Percentiles rank a stretch among this genome's conserved stretches.
Conservation (phyloP, 371 early-diverging fungal species). For the Smittium culicis region DNA sequence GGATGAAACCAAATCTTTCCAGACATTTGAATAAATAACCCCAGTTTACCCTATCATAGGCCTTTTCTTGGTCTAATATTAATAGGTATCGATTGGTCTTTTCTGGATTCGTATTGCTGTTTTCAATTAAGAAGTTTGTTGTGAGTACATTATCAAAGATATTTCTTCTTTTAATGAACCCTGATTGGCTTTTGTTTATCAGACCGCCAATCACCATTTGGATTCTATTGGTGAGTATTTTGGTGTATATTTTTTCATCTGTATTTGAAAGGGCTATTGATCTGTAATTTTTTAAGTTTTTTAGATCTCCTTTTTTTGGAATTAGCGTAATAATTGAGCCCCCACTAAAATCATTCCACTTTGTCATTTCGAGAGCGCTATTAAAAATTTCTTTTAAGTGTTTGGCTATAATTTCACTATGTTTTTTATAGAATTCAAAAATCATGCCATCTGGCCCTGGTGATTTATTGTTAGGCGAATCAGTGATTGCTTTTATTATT, state of each 20-base stretch:
- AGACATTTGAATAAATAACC: conserved; percentile 7
- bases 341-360: not conserved
- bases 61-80: conserved; percentile 11
- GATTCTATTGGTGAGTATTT: not conserved
- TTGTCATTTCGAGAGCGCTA: not conserved
- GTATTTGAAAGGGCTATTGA: conserved; percentile 14
- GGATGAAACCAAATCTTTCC: not conserved
- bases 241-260: conserved; percentile 12
- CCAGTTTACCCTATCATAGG: conserved; percentile 10
- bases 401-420: not conserved
- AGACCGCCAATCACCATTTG: not conserved
- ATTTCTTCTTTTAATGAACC: not conserved
- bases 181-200: not conserved
- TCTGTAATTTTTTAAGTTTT: conserved; percentile 9
- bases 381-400: not conserved
- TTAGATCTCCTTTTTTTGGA: not conserved
- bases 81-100: not conserved
- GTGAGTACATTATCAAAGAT: conserved; percentile 6
- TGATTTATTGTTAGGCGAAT: not conserved
- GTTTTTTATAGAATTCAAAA: not conserved
- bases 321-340: no score
- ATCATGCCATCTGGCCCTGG: not conserved
- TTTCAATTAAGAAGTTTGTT: conserved; percentile 5
- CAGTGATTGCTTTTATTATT: not conserved
- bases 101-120: not conserved